Evolutionary conservation across 169 alveolate species (phyloP).

Genomic region (Neospora caninum): DNA sequence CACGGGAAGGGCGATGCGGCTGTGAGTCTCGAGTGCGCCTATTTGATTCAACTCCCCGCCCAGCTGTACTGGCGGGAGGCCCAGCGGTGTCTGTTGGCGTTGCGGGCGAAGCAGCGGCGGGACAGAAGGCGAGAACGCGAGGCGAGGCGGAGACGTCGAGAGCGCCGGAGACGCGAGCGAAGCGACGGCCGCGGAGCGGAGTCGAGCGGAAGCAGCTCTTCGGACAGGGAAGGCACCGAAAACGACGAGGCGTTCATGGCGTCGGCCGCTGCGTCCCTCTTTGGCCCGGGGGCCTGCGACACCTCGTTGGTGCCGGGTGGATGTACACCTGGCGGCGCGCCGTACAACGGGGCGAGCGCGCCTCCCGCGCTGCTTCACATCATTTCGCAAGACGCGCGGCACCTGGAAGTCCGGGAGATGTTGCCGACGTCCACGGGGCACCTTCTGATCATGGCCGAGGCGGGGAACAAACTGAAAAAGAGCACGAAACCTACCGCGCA

Average conservation of each 20-base stretch:
- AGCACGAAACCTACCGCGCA: neutral
- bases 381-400: constrained; percentile 66
- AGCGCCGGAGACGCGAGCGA: neutral
- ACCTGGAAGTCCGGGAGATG: constrained; percentile 66
- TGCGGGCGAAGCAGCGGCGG: neutral
- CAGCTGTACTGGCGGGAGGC: constrained; percentile 18
- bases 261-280: neutral
- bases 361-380: constrained; percentile 35
- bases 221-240: neutral
- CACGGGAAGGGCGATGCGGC: constrained; percentile 56
- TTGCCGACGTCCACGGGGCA: constrained; percentile 49
- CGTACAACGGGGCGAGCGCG: neutral
- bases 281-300: neutral
- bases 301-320: neutral
- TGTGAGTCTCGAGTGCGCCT: constrained; percentile 59
- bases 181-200: neutral
- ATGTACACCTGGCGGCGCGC: neutral
- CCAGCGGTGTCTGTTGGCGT: neutral
- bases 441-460: constrained; percentile 31
- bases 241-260: neutral
- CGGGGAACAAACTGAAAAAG: neutral
- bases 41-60: constrained; percentile 24
- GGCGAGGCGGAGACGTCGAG: neutral
- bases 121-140: neutral
- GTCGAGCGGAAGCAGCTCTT: neutral